These are phyloP conservation scores for Candida hungchunana DNA, from an alignment of 805 yeast species.

Conservation along the genomic window DNA sequence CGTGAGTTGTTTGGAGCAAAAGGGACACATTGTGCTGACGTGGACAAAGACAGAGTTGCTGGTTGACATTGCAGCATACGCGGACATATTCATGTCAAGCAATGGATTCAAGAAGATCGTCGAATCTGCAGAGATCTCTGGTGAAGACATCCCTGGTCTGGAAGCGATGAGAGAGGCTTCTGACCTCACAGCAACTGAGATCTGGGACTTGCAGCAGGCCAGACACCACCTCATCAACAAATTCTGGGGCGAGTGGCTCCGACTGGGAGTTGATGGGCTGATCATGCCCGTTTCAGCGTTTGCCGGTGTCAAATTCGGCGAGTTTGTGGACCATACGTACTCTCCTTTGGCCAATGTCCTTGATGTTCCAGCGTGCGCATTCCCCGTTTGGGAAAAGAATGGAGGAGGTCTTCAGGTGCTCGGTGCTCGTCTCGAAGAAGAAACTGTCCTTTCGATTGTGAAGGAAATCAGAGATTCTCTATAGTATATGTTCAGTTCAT, in stretches of 20 bases:
- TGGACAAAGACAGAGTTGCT: constrained; percentile 37
- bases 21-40: constrained; percentile 47
- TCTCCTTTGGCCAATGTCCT: constrained; percentile 52
- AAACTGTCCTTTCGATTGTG: constrained; percentile 16
- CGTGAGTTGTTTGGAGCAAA: constrained; percentile 28
- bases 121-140: constrained; percentile 31
- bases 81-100: constrained; percentile 31
- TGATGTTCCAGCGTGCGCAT: constrained; percentile 51
- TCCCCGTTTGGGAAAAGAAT: constrained; percentile 40
- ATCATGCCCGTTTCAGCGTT: constrained; percentile 46
- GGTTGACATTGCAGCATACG: constrained; percentile 29
- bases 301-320: constrained; percentile 30
- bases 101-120: constrained; percentile 38
- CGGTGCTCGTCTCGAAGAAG: constrained; percentile 23
- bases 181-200: constrained; percentile 33
- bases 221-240: constrained; percentile 34
- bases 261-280: constrained; percentile 43
- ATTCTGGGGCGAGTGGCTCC: constrained; percentile 40
- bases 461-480: too few species aligned
- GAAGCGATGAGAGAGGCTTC: constrained; percentile 31
- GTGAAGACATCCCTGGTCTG: constrained; percentile 39
- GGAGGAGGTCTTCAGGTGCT: constrained; percentile 20
- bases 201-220: constrained; percentile 40
- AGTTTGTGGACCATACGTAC: constrained; percentile 45
- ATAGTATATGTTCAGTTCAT: too few species aligned